Conservation (phyloP, 306 rosid species). For the Chamaecrista fasciculata region DNA sequence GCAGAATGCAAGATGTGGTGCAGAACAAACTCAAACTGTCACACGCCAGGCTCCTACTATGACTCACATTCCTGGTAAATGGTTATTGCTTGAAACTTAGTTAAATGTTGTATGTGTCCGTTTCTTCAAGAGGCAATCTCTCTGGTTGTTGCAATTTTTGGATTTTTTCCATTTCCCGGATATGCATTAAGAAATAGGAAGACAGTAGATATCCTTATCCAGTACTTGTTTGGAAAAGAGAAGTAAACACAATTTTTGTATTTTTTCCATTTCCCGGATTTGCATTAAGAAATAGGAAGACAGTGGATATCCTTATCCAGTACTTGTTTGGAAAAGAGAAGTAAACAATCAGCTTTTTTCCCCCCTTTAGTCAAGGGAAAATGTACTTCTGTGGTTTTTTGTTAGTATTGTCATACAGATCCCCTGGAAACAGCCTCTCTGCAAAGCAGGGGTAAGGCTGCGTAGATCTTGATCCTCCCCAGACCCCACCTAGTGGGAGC, state of each 20-base stretch:
- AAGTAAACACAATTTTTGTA: background rate
- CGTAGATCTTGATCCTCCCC: no score
- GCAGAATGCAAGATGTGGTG: constrained; percentile 55
- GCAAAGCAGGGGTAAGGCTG: no score
- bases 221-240: background rate
- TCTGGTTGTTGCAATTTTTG: background rate
- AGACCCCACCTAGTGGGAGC: no score
- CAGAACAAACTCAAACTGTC: constrained; percentile 64
- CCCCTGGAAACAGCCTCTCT: no score
- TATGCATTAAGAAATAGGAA: background rate
- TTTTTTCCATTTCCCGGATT: no score
- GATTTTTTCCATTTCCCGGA: no score
- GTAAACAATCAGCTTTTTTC: background rate
- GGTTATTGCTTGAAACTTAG: background rate
- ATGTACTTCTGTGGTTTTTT: background rate
- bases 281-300: background rate
- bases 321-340: background rate
- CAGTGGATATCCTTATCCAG: background rate
- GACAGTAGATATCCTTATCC: background rate
- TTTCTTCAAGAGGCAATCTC: background rate
- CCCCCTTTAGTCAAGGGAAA: no score
- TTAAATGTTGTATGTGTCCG: background rate
- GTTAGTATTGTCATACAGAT: background rate
- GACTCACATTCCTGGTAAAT: constrained; percentile 58
- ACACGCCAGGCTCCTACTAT: constrained; percentile 65